These are phyloP conservation scores for Chytriomyces confervae DNA, from an alignment of 192 early-diverging fungal species.

Conservation along the genomic window DNA sequence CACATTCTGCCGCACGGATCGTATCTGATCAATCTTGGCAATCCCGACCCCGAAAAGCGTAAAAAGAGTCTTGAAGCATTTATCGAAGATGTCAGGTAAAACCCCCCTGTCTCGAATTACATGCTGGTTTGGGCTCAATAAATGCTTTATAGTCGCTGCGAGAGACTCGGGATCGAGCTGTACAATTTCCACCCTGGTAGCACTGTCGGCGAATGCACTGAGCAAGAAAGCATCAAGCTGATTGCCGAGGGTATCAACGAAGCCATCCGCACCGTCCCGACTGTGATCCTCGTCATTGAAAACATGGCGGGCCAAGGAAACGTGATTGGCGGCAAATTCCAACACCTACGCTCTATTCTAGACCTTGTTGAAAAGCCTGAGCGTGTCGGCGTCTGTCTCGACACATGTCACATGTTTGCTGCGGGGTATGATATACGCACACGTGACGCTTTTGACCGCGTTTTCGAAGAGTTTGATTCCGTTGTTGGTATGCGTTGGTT, in stretches of 20 bases:
- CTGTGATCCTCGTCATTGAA: conserved; percentile 56
- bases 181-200: conserved; percentile 62
- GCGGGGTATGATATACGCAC: conserved; percentile 64
- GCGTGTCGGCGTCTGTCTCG: conserved; percentile 64
- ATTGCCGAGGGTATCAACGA: conserved; percentile 57
- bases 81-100: conserved; percentile 54
- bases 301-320: conserved; percentile 63
- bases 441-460: conserved; percentile 45
- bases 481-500: conserved; percentile 58
- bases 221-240: conserved; percentile 43
- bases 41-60: conserved; percentile 52
- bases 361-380: conserved; percentile 51
- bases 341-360: conserved; percentile 55
- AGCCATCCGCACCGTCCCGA: conserved; percentile 44
- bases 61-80: conserved; percentile 53
- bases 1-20: conserved; percentile 59
- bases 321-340: conserved; percentile 54
- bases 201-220: conserved; percentile 43
- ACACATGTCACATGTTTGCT: conserved; percentile 66
- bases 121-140: not conserved
- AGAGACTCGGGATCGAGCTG: conserved; percentile 52
- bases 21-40: conserved; percentile 62
- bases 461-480: conserved; percentile 49
- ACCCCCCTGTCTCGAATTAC: not conserved
- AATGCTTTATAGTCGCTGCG: conserved; percentile 41